Evolutionary conservation across 2,329 filamentous ascomycete species (phyloP).

Genomic region (Alternaria brassicae): DNA sequence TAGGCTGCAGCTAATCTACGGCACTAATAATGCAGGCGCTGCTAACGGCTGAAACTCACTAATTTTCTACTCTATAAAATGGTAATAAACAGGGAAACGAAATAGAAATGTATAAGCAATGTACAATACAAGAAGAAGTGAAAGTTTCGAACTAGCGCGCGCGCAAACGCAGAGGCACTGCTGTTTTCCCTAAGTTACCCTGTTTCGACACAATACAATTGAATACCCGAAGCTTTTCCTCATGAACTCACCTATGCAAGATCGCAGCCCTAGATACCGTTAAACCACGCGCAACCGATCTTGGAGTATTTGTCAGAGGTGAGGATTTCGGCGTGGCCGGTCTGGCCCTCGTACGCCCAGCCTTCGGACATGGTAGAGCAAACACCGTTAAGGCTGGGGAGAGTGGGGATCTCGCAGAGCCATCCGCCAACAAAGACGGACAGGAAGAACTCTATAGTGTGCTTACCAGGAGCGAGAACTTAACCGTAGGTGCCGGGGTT

Average conservation of each 20-base stretch:
- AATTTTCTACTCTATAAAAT: too few species aligned
- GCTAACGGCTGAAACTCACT: too few species aligned
- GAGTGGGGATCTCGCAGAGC: conserved; percentile 44
- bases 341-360: conserved; percentile 41
- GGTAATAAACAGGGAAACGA: too few species aligned
- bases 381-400: conserved; percentile 34
- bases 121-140: too few species aligned
- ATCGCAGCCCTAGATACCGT: conserved; percentile 45
- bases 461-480: conserved; percentile 39
- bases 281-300: conserved; percentile 36
- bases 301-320: conserved; percentile 33
- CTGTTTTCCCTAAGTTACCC: too few species aligned
- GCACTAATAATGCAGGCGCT: too few species aligned
- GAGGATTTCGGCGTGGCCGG: conserved; percentile 45
- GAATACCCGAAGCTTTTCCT: too few species aligned
- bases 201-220: too few species aligned
- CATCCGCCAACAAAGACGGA: conserved; percentile 46
- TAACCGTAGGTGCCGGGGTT: conserved; percentile 39
- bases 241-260: conserved; percentile 35
- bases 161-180: too few species aligned
- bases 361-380: conserved; percentile 34
- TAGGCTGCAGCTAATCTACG: too few species aligned
- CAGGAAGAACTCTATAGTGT: conserved; percentile 29
- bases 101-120: too few species aligned
- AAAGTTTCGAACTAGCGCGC: too few species aligned